Base-by-base conservation (phyloP, 2,329 filamentous ascomycete species). In the Fonsecaea nubica region DNA sequence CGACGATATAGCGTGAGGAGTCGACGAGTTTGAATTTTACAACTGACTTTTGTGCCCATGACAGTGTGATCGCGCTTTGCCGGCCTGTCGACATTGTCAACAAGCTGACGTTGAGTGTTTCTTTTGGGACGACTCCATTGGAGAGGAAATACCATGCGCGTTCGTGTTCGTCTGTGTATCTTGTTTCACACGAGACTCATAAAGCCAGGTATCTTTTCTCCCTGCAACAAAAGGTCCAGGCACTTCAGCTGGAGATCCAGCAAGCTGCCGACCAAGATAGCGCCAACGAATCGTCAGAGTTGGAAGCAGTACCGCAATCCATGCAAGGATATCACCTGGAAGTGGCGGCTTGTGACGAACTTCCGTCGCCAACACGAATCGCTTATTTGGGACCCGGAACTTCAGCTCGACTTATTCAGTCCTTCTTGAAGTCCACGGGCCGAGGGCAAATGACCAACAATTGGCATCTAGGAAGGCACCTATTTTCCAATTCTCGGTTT, bases 31-130 rank as follows among this genome's bases (percentile, higher is more conserved):
- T 25, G 25, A 25, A 25, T 25, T 25, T 25, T 25, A 25, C 25
- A 25, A 25, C 52, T 36, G 8, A 25, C 45, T 32, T 13, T 58
- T 21, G 13, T 61, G 9, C 1, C 32, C 6, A 54, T 6, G 18
- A 48, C 33, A 66, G 64, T 66, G 64, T 52, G 64, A 63, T 36
- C 55, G 45, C 13, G 59, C 59, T 21, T 25, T 66, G 48, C 64
- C 64, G 13, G 64, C 64, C 33, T 66, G 64, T 35, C 63, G 63
- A 45, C 63, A 58, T 25, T 66, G 64, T 53, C 59, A 60, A 35
- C 9, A 55, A 10, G 48, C 59, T 15, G 64, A 66, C 48, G 64
- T 63, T 33, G 64, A 66, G 9, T 66, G 64, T 40, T 59, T 42
- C n/a, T 63, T 66, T 38, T 66, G 59, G 59, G 64, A 66, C 13